Base-by-base conservation (phyloP, 2,329 filamentous ascomycete genomes). In the Coniella vitis region DNA sequence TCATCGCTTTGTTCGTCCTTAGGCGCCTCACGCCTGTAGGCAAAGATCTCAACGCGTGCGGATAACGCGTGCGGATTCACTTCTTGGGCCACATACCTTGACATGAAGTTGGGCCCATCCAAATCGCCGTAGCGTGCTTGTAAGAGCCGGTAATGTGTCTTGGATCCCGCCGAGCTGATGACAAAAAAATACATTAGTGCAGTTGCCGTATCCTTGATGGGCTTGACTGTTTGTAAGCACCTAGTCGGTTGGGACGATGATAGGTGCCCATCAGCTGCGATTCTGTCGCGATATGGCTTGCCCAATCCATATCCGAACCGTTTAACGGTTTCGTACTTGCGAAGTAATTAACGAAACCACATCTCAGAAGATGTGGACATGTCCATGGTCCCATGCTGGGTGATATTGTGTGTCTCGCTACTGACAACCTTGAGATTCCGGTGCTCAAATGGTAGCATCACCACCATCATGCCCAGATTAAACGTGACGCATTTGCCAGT, bases 271-370 rank as follows among this genome's bases (percentile, higher is more conserved):
- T 64, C 1, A 65, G 63, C 59, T 86, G 81, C 4, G 77, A 74
- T 12, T 70, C 60, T 83, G 65, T 88, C 84, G 14, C 68, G 66
- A 66, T 87, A 88, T 10, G 72, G 77, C 61, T 86, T 82, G 2
- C 79, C 79, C 0, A 81, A 80, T 0, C 84, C 84, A 4, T 79
- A 76, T 4, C 84, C 83, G 57, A 81, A 86, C 83, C 83, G 88
- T n/a, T 66, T 63, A 1, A 70, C 73, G 4, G 59, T 56, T 4
- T 65, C 59, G 20, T 72, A 62, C 16, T 55, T 66, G 41, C 41
- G 63, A 55, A 67, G 69, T 12, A 64, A 73, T 55, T 72, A n/a
- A 62, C 77, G 54, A 86, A 63, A 0, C 84, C 84, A 51, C 86
- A 74, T 14, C 83, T 73, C 0, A 83, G 80, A 36, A 86, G 72